Evolutionary conservation across 148 eudicot genomes (phyloP).

Genomic region (Cornus kousa): DNA sequence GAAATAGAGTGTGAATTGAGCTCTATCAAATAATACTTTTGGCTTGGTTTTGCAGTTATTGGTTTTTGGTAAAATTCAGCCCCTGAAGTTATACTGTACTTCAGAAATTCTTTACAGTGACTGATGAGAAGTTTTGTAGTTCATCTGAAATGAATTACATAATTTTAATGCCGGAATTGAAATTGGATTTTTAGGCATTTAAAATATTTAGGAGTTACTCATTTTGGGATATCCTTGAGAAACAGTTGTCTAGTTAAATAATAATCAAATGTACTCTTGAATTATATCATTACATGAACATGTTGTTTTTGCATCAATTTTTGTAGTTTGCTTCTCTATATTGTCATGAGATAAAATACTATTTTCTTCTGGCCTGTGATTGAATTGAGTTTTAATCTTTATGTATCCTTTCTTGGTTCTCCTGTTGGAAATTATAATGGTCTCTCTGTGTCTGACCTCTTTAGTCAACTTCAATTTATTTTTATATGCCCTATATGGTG

Average conservation of each 20-base stretch:
- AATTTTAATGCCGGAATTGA: constrained; percentile 1
- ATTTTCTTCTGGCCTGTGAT: too few species aligned
- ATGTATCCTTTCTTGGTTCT: background rate
- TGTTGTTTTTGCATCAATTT: background rate
- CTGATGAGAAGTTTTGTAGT: constrained; percentile 2
- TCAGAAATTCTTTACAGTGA: constrained; percentile 9
- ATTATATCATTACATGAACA: background rate
- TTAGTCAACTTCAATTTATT: too few species aligned
- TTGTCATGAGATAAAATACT: background rate
- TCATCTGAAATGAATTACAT: background rate
- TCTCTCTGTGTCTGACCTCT: too few species aligned
- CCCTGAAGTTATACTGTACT: constrained; percentile 1
- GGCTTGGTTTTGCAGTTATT: constrained; percentile 15
- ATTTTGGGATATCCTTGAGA: background rate
- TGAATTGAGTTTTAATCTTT: too few species aligned
- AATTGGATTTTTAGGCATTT: background rate
- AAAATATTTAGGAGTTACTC: background rate
- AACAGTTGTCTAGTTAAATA: constrained; percentile 1
- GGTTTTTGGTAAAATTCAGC: constrained; percentile 8
- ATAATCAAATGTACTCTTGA: background rate
- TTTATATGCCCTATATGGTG: too few species aligned
- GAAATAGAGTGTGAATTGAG: constrained; percentile 10
- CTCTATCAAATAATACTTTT: constrained; percentile 7
- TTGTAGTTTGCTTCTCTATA: background rate
- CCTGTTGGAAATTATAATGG: background rate